A percentile compares a stretch with the other conserved stretches of the same genome.
Conservation (phyloP, 164 flowering plant genomes). For the Vitis rupestris region DNA sequence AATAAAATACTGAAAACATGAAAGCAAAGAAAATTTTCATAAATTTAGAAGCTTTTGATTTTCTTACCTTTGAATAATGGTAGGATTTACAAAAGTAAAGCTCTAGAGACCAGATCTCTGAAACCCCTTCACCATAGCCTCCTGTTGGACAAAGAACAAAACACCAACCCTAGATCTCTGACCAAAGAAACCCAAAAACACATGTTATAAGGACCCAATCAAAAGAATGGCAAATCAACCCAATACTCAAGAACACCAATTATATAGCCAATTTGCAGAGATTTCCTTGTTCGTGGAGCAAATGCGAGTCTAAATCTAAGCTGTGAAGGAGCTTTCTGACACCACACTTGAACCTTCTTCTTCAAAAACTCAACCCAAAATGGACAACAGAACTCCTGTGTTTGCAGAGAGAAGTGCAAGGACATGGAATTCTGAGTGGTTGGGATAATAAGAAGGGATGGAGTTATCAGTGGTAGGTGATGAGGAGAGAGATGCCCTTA, state of each 20-base stretch:
- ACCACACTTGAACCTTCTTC: constrained; percentile 23
- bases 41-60: neutral
- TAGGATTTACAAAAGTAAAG: constrained; percentile 3
- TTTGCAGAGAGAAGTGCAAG: constrained; percentile 15
- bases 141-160: constrained; percentile 5
- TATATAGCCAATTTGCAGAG: constrained; percentile 7
- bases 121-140: constrained; percentile 10
- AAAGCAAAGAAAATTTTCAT: neutral
- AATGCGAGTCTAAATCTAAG: constrained; percentile 43
- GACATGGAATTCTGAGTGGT: constrained; percentile 29
- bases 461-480: constrained; percentile 90
- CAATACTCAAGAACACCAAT: neutral
- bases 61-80: constrained; percentile 24
- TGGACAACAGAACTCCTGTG: constrained; percentile 18
- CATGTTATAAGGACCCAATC: constrained; percentile 9
- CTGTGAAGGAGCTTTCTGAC: constrained; percentile 35
- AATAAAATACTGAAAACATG: neutral
- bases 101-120: constrained; percentile 39
- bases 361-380: constrained; percentile 18
- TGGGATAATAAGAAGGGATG: constrained; percentile 36
- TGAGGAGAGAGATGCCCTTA: constrained; percentile 34
- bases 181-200: constrained; percentile 7
- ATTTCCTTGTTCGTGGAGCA: constrained; percentile 14
- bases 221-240: constrained; percentile 15
- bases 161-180: constrained; percentile 31